Conservation (phyloP, 441 rosid genomes). For the Biscutella laevigata region DNA sequence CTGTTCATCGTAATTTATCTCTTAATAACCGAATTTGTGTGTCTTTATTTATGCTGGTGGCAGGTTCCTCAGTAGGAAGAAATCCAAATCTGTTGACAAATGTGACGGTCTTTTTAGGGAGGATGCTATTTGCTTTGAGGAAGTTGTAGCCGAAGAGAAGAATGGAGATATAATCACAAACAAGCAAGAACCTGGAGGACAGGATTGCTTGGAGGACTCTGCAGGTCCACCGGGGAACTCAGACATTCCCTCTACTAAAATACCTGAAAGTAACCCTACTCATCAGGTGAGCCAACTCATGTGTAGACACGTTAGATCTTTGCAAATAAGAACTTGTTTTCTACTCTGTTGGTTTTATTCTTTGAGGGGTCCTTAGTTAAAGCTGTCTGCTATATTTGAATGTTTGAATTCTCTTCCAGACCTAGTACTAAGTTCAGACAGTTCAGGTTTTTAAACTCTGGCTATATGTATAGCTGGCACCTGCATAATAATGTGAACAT, state of each 20-base stretch:
- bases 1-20: too few species aligned
- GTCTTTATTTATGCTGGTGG: background rate
- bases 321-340: background rate
- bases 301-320: background rate
- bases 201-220: constrained; percentile 23
- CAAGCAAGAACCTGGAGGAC: constrained; percentile 19
- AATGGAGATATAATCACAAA: constrained; percentile 8
- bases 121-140: constrained; percentile 28
- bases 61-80: constrained; percentile 32
- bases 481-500: background rate
- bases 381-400: background rate
- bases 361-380: background rate
- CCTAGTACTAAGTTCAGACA: background rate
- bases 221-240: constrained; percentile 11
- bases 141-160: constrained; percentile 20
- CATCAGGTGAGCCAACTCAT: constrained; percentile 20
- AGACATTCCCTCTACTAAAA: constrained; percentile 5
- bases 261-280: constrained; percentile 9
- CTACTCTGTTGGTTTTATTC: background rate
- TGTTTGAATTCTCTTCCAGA: background rate
- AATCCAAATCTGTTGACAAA: constrained; percentile 19
- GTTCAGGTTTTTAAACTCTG: background rate
- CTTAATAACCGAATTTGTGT: constrained; percentile 4
- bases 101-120: constrained; percentile 21
- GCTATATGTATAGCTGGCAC: background rate